Evolutionary conservation across 768 basidiomycete species (phyloP), one percentile per base, ranked within the genome.

Genomic region (Chalciporus pseudorubinellus): DNA sequence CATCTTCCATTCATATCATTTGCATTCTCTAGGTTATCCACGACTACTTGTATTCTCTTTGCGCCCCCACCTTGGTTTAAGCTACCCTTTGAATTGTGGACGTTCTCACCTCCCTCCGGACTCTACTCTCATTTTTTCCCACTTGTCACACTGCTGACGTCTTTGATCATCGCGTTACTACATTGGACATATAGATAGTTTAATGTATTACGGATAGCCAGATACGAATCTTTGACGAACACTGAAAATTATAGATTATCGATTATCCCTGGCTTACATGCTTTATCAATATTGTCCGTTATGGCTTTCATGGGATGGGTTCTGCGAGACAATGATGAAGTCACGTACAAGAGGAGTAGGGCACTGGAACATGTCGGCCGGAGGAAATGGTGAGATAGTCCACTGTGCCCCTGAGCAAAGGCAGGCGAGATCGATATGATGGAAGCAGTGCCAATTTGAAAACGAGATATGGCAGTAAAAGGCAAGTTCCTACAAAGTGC

Each of bases 1-100:
- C 71, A 65, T 67, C 53, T 57, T 45, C 44, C 28, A 47, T 57
- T 38, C 59, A 67, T 57, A 62, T 62, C 44, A 61, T 38, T 45
- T 47, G 56, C 58, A 70, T 49, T 52, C 60, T 58, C 59, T 64
- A 68, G 60, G 50, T 59, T 64, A 71, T 51, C 52, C 53, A 57
- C 62, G 49, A 58, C 40, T 63, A 59, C 59, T 53, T 69, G 60
- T 70, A 70, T 45, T 61, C 50, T 48, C 41, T 9, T 46, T 56
- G 47, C 22, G 26, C 18, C 20, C 11, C 39, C 42, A 33, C 40
- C 18, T 47, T 44, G 29, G 10, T 19, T 44, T 43, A 22, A n/a
- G 49, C 43, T 36, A 20, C 41, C 46, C 46, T 43, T 48, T 38
- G 49, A 44, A 44, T 22, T n/a, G 29, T 36, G 56, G 55, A 62